phyloP scores from a whole-genome alignment of 805 yeast species.

The Kregervanrija pseudodelftensis region DNA sequence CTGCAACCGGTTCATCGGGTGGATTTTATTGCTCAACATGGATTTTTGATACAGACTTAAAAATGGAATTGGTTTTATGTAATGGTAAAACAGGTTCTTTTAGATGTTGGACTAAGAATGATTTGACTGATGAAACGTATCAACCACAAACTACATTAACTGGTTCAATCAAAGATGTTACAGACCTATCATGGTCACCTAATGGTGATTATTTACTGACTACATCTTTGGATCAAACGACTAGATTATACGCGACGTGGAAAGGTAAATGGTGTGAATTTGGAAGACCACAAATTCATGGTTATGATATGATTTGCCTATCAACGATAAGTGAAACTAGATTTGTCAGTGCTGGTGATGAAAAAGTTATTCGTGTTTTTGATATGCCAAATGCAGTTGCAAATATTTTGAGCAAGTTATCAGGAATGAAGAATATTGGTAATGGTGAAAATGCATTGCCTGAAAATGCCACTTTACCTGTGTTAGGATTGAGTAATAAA shows the following conservation, averaged over 20 bases:
- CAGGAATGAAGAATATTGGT: conserved; percentile 1
- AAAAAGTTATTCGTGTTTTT: conserved; percentile 82
- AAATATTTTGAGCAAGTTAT: conserved; percentile 43
- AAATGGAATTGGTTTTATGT: conserved; percentile 54
- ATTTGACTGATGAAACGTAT: conserved; percentile 24
- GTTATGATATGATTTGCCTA: conserved; percentile 88
- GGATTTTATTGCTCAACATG: conserved; percentile 64
- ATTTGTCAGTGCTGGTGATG: conserved; percentile 94
- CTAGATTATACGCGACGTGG: conserved; percentile 75
- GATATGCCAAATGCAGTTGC: conserved; percentile 81
- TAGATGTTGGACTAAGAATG: conserved; percentile 54
- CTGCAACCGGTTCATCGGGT: conserved; percentile 92
- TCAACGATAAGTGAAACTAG: conserved; percentile 50
- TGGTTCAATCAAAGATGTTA: conserved; percentile 69
- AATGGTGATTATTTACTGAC: conserved; percentile 61
- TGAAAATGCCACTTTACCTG: conserved; percentile 86
- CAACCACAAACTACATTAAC: conserved; percentile 49
- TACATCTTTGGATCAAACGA: conserved; percentile 90
- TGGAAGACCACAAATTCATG: conserved; percentile 97
- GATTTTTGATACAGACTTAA: conserved; percentile 38
- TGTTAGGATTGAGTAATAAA: conserved; percentile 87
- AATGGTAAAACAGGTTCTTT: conserved; percentile 92
- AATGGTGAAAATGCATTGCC: conserved; percentile 32
- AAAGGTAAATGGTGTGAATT: conserved; percentile 69
- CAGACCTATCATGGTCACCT: conserved; percentile 72